Evolutionary conservation across 495 filamentous ascomycete genomes (phyloP), one percentile per base, ranked within the genome.

Genomic region (Talaromyces ruber): DNA sequence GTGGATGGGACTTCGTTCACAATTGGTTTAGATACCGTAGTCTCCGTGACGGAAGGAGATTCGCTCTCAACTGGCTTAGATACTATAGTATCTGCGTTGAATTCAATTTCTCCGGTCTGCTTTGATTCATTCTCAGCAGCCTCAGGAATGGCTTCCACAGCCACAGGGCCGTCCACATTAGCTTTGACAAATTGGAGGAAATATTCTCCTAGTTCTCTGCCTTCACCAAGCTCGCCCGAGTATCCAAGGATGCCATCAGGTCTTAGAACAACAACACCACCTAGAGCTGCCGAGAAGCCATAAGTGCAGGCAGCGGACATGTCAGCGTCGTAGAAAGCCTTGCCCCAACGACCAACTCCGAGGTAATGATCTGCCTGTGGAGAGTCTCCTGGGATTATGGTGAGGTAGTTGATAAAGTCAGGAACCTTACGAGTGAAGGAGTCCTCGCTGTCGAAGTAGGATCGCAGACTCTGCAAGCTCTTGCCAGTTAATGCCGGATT

Each of bases 241-340:
- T 53, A 56, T 56, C 53, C 53, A 56, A 56, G 24, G 16, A 56
- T 28, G 9, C 53, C 53, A 56, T 56, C 53, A 16, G 53, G 53
- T 30, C 53, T 56, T 4, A 56, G 22, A 56, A 56, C 26, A 8
- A 56, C 53, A 11, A 56, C 53, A 30, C 53, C 53, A 34, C 53
- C 53, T 2, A 28, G 24, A 18, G 53, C 53, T 6, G 53, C 26
- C 24, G 22, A 26, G 21, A 39, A 39, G 34, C 34, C 34, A 4
- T 39, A 39, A 16, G 34, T 39, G 34, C 34, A 39, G 34, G 34
- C 34, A 4, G 34, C 34, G 14, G 34, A 39, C 34, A 39, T 39
- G 34, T 39, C 34, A 14, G 34, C 14, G 14, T 39, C 34, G 12
- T 39, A 39, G 34, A 39, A 39, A 39, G 34, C 34, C 9, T 39